Percentiles rank a stretch among this genome's conserved stretches.
Evolutionary conservation across 805 yeast genomes (phyloP).

Genomic region (Diddensiella santjacobensis): DNA sequence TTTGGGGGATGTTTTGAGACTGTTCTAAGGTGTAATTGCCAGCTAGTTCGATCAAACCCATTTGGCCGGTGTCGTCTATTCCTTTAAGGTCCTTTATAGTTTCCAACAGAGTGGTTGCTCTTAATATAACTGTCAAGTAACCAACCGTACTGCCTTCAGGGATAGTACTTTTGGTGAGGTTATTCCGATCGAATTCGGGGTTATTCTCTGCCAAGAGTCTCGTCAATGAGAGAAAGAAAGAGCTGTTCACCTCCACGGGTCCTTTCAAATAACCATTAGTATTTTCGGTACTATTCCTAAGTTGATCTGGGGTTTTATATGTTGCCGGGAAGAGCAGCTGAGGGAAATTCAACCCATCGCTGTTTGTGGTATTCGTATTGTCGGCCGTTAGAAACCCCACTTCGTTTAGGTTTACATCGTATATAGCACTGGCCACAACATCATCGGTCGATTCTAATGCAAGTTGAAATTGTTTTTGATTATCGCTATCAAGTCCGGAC

Average conservation of each 20-base stretch:
- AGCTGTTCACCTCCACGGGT: slow-evolving; percentile 14
- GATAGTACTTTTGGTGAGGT: slow-evolving; percentile 7
- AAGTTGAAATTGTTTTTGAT: slow-evolving; percentile 15
- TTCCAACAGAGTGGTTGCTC: slow-evolving; percentile 41
- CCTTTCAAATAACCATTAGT: slow-evolving; percentile 21
- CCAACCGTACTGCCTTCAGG: slow-evolving; percentile 39
- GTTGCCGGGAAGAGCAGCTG: slow-evolving; percentile 14
- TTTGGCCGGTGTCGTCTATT: slow-evolving; percentile 15
- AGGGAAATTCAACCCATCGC: slow-evolving; percentile 10
- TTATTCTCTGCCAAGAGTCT: slow-evolving; percentile 19
- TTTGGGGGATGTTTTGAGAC: slow-evolving; percentile 3
- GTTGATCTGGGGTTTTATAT: slow-evolving; percentile 1
- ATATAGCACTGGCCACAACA: slow-evolving; percentile 22
- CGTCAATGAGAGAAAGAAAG: slow-evolving; percentile 21
- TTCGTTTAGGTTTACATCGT: slow-evolving; percentile 9
- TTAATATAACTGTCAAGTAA: slow-evolving; percentile 57
- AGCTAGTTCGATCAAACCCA: slow-evolving; percentile 16
- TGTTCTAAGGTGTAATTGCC: slow-evolving; percentile 4
- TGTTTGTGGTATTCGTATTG: background rate
- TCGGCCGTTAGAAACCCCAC: slow-evolving; percentile 6
- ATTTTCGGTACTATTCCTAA: slow-evolving; percentile 3
- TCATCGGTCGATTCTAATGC: slow-evolving; percentile 24
- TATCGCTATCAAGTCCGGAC: slow-evolving; percentile 7
- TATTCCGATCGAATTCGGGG: slow-evolving; percentile 17
- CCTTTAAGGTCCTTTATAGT: slow-evolving; percentile 37